Conservation (phyloP, 495 filamentous ascomycete species). For the Podospora pseudocomata region DNA sequence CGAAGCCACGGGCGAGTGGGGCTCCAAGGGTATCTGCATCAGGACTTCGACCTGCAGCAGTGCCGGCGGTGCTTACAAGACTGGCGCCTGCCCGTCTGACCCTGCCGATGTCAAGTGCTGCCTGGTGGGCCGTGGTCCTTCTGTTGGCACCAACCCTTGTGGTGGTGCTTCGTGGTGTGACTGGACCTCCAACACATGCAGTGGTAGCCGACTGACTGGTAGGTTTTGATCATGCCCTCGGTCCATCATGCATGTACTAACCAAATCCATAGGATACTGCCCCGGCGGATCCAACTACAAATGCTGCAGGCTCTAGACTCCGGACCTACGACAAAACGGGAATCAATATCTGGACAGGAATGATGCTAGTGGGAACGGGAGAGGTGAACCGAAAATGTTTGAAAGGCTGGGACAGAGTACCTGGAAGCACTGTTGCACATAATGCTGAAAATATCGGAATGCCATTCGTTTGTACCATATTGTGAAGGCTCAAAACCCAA, state of each 20-base stretch:
- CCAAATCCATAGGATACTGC: neutral
- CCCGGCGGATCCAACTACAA: neutral
- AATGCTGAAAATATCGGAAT: too few species aligned
- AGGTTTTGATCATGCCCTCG: neutral
- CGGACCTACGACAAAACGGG: too few species aligned
- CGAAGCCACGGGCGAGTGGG: conserved; percentile 13
- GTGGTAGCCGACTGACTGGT: neutral
- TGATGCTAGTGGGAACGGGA: too few species aligned
- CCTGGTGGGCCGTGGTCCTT: conserved; percentile 3
- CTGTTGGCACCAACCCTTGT: neutral
- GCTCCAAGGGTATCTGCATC: conserved; percentile 12
- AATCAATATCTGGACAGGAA: too few species aligned
- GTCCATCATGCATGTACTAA: neutral
- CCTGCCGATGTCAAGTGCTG: conserved; percentile 18
- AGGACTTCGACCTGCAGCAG: conserved; percentile 7
- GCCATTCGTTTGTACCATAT: too few species aligned
- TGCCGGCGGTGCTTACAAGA: neutral
- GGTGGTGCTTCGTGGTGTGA: neutral
- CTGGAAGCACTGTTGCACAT: too few species aligned
- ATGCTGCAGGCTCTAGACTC: neutral
- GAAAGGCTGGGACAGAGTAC: too few species aligned
- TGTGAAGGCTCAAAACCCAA: too few species aligned
- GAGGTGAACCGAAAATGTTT: too few species aligned
- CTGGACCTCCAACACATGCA: neutral
- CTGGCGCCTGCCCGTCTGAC: conserved; percentile 9